A percentile compares a stretch with the other conserved stretches of the same genome.
These are phyloP conservation scores for Epichloe amarillans DNA, from an alignment of 2,329 filamentous ascomycete species.

Conservation along the genomic window DNA sequence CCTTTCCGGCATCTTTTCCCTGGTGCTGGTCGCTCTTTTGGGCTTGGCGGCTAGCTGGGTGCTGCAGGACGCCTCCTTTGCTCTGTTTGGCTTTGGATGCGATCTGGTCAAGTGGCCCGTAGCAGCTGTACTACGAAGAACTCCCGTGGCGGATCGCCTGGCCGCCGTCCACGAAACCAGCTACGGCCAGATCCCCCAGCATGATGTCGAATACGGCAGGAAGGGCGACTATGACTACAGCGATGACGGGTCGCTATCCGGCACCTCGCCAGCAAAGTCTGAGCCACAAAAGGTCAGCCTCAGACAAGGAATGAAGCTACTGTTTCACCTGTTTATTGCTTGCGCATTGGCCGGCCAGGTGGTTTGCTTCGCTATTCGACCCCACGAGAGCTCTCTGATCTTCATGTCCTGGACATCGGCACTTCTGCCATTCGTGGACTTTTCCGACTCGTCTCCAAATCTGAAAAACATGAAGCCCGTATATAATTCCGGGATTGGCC, in stretches of 20 bases:
- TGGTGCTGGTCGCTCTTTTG: conserved; percentile 8
- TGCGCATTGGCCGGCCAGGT: conserved; percentile 10
- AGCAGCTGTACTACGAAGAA: conserved; percentile 3
- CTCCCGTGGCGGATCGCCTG: background rate
- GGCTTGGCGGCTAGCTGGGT: conserved; percentile 12
- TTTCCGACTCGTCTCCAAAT: conserved; percentile 14
- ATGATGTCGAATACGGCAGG: conserved; percentile 11
- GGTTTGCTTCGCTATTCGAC: conserved; percentile 13
- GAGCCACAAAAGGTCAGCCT: background rate
- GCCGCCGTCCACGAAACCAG: background rate
- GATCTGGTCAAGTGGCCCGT: conserved; percentile 16
- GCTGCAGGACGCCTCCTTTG: conserved; percentile 13
- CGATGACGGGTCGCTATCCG: conserved; percentile 3
- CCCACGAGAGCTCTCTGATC: conserved; percentile 16
- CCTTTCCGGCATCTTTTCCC: conserved; percentile 18
- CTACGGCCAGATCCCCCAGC: conserved; percentile 13
- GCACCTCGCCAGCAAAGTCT: background rate
- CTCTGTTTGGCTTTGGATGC: conserved; percentile 9
- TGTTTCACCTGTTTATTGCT: conserved; percentile 8
- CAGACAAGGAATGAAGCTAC: background rate
- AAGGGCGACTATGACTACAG: conserved; percentile 4
- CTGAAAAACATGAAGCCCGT: conserved; percentile 13
- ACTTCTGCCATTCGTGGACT: conserved; percentile 21
- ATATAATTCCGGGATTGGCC: conserved; percentile 11
- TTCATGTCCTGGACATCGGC: conserved; percentile 23